Evolutionary conservation across 345 rosid species (phyloP).

Genomic region (Trapa bicornis): DNA sequence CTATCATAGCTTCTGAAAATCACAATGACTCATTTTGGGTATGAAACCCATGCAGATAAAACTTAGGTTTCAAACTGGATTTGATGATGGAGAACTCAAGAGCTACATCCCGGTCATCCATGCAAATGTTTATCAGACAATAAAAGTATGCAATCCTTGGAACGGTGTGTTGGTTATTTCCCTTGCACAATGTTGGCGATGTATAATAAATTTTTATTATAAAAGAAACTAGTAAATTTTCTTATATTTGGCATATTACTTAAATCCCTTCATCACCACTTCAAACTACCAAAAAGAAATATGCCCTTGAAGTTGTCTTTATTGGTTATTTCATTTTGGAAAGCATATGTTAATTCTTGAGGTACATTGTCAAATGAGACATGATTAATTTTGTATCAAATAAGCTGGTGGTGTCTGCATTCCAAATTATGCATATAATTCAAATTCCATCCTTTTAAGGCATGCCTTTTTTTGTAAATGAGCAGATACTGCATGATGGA

Average conservation of each 20-base stretch:
- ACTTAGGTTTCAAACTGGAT: conserved; percentile 93
- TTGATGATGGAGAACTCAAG: conserved; percentile 76
- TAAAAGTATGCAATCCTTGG: conserved; percentile 85
- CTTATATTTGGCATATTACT: not conserved
- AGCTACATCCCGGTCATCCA: conserved; percentile 87
- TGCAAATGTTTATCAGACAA: conserved; percentile 95
- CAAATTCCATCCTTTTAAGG: conserved; percentile 1
- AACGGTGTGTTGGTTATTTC: conserved; percentile 70
- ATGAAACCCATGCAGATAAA: conserved; percentile 49
- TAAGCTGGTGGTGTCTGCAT: not conserved
- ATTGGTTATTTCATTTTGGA: not conserved
- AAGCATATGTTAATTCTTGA: not conserved
- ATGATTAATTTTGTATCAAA: not conserved
- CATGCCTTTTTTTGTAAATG: conserved; percentile 13
- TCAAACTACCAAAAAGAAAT: not conserved
- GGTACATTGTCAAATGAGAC: not conserved
- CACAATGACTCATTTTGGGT: not conserved
- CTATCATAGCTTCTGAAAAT: not conserved
- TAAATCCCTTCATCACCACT: not conserved
- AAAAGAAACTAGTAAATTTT: not conserved
- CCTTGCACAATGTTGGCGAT: conserved; percentile 20
- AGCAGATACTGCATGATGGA: conserved; percentile 80
- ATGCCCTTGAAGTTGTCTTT: not conserved
- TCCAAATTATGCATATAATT: not conserved
- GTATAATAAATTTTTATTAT: conserved; percentile 3